phyloP scores from a whole-genome alignment of 352 stramenopile genomes.

The Phytophthora foliorum region DNA sequence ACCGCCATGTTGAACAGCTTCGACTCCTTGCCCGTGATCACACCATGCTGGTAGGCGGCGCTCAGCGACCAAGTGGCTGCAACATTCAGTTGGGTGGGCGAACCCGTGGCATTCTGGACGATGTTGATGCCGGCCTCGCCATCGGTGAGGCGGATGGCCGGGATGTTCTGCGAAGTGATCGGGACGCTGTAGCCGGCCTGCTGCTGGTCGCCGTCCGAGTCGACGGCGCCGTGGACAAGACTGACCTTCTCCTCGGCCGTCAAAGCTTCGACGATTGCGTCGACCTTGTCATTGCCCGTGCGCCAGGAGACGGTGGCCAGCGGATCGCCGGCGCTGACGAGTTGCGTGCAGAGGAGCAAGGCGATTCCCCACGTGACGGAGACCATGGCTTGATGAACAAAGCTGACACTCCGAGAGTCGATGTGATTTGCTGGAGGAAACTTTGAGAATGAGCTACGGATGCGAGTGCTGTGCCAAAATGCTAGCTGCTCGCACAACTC shows the following conservation, averaged over 20 bases:
- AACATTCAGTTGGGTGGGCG: conserved; percentile 40
- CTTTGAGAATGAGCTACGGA: conserved; percentile 29
- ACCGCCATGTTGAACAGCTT: conserved; percentile 46
- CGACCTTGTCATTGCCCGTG: conserved; percentile 44
- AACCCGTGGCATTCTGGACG: conserved; percentile 37
- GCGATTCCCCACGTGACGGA: conserved; percentile 38
- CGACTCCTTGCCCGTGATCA: conserved; percentile 41
- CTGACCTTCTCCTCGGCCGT: conserved; percentile 41
- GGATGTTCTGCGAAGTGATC: conserved; percentile 36
- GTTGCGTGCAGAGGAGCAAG: conserved; percentile 27
- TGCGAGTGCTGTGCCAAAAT: too few relatives aligned
- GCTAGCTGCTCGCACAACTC: too few relatives aligned
- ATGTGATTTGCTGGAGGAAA: conserved; percentile 17
- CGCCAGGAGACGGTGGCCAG: conserved; percentile 37
- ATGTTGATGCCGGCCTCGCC: conserved; percentile 45
- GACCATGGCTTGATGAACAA: conserved; percentile 25
- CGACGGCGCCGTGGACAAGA: conserved; percentile 35
- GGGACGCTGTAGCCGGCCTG: conserved; percentile 40
- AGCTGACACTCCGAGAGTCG: conserved; percentile 1
- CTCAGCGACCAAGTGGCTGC: conserved; percentile 39
- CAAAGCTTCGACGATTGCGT: conserved; percentile 35
- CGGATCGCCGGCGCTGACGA: conserved; percentile 30
- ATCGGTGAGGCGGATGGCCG: conserved; percentile 33
- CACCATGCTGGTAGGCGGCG: conserved; percentile 40
- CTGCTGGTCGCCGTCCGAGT: conserved; percentile 38